Base-by-base conservation (phyloP, 2,329 filamentous ascomycete species). In the Teratosphaeria pseudoeucalypti region DNA sequence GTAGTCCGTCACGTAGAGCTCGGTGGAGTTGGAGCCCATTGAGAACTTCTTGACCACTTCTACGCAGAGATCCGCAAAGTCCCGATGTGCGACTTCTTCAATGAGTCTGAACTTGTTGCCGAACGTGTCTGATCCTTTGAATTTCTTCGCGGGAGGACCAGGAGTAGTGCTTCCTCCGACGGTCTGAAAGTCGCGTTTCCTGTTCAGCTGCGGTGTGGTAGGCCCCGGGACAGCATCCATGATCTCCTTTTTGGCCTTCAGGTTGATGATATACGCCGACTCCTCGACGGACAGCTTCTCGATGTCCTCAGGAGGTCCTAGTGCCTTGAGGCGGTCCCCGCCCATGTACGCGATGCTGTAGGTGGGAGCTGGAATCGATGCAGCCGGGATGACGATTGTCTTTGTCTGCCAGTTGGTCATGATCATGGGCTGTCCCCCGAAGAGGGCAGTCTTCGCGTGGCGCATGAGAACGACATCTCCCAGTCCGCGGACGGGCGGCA, bases 1-100 rank as follows among this genome's bases (percentile, higher is more conserved):
- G 71, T 92, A 96, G 72, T 96, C 92, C 0, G 89, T 88, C 19
- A 95, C 76, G 77, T 91, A 91, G 0, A 96, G 64, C 5, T 84
- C 82, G 12, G 82, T 73, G 29, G 77, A 73, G 54, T 72, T 77
- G 47, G 74, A 71, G 29, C 54, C 26, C 9, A 66, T 70, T 14
- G 74, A 68, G 64, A 77, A 82, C 0, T 79, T 75, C 64, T 81
- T 85, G 54, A 91, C 81, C 2, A 95, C 83, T 68, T 92, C 82
- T 1, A 82, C 90, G 19, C 89, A 76, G 1, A 95, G 70, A 69
- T 96, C 84, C 66, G 81, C 84, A 68, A 86, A 95, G 0, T 67
- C 76, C 14, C 73, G 71, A 0, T 80, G 74, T 2, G 74, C 67
- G 1, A 90, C 74, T 65, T 91, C 82, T 63, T 86, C 79, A 57